phyloP scores from a whole-genome alignment of 331 rosid genomes.

The Erythrophleum ivorense region DNA sequence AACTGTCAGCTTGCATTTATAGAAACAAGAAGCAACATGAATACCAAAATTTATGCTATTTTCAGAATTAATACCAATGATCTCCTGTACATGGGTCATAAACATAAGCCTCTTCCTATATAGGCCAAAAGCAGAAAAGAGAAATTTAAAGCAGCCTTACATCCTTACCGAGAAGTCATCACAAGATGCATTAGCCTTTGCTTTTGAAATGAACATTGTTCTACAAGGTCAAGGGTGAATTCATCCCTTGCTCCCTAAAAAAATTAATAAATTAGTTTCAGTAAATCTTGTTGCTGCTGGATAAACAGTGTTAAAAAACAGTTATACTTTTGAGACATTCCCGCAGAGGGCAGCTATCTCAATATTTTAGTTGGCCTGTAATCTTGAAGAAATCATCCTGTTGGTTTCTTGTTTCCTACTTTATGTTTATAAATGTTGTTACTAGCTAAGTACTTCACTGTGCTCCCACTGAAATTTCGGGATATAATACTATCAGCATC shows the following conservation, averaged over 20 bases:
- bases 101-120: background rate
- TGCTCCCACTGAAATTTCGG: background rate
- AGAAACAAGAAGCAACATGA: slow-evolving; percentile 5
- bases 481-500: background rate
- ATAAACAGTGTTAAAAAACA: background rate
- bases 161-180: slow-evolving; percentile 66
- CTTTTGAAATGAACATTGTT: slow-evolving; percentile 94
- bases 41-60: background rate
- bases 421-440: background rate
- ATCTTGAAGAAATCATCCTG: slow-evolving; percentile 21
- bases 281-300: background rate
- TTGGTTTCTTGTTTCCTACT: background rate
- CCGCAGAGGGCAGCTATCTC: slow-evolving; percentile 22
- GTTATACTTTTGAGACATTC: slow-evolving; percentile 13
- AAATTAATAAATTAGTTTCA: slow-evolving; percentile 24
- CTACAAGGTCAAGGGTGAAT: slow-evolving; percentile 93
- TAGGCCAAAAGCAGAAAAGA: slow-evolving; percentile 33
- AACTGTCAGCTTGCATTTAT: background rate
- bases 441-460: background rate
- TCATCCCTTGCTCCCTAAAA: slow-evolving; percentile 84
- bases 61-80: background rate
- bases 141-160: slow-evolving; percentile 53
- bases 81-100: background rate
- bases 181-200: slow-evolving; percentile 91
- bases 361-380: slow-evolving; percentile 1